phyloP scores from a whole-genome alignment of 345 rosid species.

The Adansonia digitata region DNA sequence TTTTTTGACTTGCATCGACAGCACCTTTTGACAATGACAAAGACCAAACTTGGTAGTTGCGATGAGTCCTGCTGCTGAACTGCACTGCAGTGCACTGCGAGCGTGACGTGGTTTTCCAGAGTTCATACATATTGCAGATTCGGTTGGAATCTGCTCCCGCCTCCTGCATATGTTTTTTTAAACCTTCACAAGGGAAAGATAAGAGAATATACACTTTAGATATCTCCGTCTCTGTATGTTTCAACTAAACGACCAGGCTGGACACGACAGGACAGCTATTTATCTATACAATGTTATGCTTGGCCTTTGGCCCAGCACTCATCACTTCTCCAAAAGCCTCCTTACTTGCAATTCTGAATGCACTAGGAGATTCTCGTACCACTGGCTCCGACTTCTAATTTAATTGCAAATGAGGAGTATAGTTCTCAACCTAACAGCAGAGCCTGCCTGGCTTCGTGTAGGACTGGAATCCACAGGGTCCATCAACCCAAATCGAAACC shows the following conservation, averaged over 20 bases:
- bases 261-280: background rate
- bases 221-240: constrained; percentile 14
- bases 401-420: background rate
- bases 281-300: background rate
- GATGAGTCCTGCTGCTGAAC: background rate
- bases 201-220: background rate
- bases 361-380: background rate
- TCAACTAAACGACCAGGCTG: constrained; percentile 5
- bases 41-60: background rate
- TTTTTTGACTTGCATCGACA: background rate
- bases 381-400: background rate
- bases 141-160: background rate
- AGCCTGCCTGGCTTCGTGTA: background rate
- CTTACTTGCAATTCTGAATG: background rate
- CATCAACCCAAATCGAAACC: constrained; percentile 96
- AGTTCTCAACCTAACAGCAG: background rate
- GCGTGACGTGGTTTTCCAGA: background rate
- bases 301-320: background rate
- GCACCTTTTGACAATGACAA: background rate
- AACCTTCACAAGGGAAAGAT: background rate
- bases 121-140: background rate
- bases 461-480: background rate
- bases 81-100: too few species aligned
- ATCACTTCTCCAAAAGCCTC: background rate
- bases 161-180: background rate